Evolutionary conservation across 2,329 filamentous ascomycete genomes (phyloP), one percentile per base, ranked within the genome.

Genomic region (Podosphaera aphanis): DNA sequence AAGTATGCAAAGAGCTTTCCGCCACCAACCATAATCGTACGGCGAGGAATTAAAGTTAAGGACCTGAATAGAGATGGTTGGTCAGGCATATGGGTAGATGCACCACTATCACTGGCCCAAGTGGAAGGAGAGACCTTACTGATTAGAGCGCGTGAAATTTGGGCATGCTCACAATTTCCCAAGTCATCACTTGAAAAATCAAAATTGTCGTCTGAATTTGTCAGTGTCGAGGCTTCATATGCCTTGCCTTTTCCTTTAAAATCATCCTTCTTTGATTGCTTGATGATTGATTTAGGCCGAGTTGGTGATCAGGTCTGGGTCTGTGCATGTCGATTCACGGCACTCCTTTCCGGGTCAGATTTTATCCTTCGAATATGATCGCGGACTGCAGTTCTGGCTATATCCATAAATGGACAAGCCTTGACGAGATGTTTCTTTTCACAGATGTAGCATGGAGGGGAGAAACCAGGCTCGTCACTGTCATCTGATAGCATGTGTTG

Each of bases 51-150:
- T 31, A 5, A 5, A 2, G 16, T 43, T 33, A 43, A n/a, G 4
- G 41, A 43, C 27, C 39, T 42, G 21, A 27, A 42, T 13, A 42
- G 39, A 15, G 20, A 42, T 27, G 27, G 5, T 25, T 42, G 13
- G 39, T 25, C 39, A 27, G 39, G 3, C 39, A 42, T 42, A 16
- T 42, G 39, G 13, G 20, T 23, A 15, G 39, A 42, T 2, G 21
- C 20, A 15, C 39, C 39, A 27, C 20, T 42, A 16, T 42, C 39
- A 27, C 39, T 42, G 21, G 15, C 39, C 39, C 19, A 42, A 27
- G 39, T 25, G n/a, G 39, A 42, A 25, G 19, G 41, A 33, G 25
- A 18, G 11, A 25, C 41, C 41, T 43, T 43, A 33, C 41, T 43
- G 15, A 43, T 43, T 11, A 43, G 5, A 15, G 13, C 5, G 7